phyloP scores from a whole-genome alignment of 2,329 filamentous ascomycete species.

The Penicillium sp. region DNA sequence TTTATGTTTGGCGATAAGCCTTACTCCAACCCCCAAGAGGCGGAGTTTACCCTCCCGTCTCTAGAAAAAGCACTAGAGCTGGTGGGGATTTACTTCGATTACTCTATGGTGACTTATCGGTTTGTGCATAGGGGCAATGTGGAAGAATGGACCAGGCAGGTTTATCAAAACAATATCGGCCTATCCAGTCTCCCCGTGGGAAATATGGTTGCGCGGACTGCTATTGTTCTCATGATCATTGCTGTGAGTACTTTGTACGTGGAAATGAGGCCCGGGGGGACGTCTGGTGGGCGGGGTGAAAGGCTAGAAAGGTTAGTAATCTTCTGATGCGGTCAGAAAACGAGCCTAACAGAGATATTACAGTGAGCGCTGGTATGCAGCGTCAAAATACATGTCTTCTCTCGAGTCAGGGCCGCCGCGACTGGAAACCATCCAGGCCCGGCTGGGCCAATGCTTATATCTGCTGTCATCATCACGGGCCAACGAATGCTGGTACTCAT shows the following conservation, averaged over 20 bases:
- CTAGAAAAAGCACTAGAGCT: constrained; percentile 43
- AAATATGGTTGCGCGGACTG: constrained; percentile 47
- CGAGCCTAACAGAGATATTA: neutral
- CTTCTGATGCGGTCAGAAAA: neutral
- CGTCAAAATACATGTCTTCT: constrained; percentile 37
- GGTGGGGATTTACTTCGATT: constrained; percentile 58
- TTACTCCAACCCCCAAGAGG: constrained; percentile 39
- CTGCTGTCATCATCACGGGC: constrained; percentile 58
- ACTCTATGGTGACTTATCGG: constrained; percentile 59
- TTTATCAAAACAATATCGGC: constrained; percentile 41
- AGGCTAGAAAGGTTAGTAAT: constrained; percentile 23
- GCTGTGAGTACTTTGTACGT: constrained; percentile 50
- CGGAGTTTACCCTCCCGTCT: constrained; percentile 41
- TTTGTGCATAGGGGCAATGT: constrained; percentile 57
- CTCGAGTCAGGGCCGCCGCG: constrained; percentile 54
- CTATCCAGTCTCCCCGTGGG: constrained; percentile 39
- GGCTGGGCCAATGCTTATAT: constrained; percentile 58
- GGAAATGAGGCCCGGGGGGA: constrained; percentile 39
- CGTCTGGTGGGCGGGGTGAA: constrained; percentile 24
- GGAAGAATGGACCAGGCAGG: constrained; percentile 46
- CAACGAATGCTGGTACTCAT: constrained; percentile 61
- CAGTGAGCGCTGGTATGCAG: constrained; percentile 41
- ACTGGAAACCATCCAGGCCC: constrained; percentile 58
- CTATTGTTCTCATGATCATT: constrained; percentile 51
- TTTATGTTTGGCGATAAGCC: constrained; percentile 54